Evolutionary conservation across 192 early-diverging fungal species (phyloP).

Genomic region (Chytriomyces sp.): DNA sequence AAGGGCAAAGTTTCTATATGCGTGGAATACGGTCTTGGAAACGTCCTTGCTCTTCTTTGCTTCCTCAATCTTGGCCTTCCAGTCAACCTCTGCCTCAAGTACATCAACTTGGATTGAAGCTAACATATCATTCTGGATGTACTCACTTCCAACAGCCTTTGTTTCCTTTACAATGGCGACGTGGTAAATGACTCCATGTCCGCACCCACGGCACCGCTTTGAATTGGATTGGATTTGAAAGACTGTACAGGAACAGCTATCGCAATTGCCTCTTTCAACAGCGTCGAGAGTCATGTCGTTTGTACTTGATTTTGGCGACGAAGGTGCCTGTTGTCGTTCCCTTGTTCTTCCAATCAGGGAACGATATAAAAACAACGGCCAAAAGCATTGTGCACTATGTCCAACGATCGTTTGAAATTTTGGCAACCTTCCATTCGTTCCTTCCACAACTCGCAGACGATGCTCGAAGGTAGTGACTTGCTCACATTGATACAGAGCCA

Average conservation of each 20-base stretch:
- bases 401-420: conserved; percentile 17
- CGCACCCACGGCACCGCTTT: conserved; percentile 24
- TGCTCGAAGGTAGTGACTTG: background rate
- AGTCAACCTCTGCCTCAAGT: conserved; percentile 8
- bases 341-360: background rate
- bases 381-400: background rate
- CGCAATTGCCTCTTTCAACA: conserved; percentile 21
- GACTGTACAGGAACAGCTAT: conserved; percentile 12
- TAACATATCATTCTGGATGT: background rate
- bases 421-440: background rate
- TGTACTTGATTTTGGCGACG: background rate
- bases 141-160: conserved; percentile 10
- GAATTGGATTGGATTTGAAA: conserved; percentile 20
- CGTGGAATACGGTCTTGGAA: conserved; percentile 23
- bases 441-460: background rate
- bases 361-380: background rate
- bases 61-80: conserved; percentile 23
- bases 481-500: background rate
- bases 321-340: background rate
- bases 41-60: conserved; percentile 20
- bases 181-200: conserved; percentile 18
- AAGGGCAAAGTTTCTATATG: conserved; percentile 12
- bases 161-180: background rate
- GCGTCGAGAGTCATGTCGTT: background rate
- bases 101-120: background rate